Percentiles rank a stretch among this genome's conserved stretches.
These are phyloP conservation scores for Euphrasia arctica DNA, from an alignment of 305 asterid genomes.

Conservation along the genomic window DNA sequence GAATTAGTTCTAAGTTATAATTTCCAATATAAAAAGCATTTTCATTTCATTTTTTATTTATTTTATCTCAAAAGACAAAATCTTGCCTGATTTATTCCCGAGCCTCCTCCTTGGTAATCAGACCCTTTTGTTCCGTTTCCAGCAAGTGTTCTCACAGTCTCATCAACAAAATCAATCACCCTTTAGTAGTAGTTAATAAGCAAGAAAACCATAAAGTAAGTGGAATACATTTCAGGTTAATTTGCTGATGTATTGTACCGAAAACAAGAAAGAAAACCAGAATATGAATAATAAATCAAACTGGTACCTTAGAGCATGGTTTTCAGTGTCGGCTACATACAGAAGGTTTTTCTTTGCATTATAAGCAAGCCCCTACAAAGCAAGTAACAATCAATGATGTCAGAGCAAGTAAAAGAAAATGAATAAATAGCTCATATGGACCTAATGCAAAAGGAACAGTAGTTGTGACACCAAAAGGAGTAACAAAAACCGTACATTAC, in stretches of 20 bases:
- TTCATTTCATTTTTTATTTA: constrained; percentile 7
- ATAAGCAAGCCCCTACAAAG: constrained; percentile 79
- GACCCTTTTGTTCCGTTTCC: constrained; percentile 98
- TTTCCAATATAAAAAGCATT: constrained; percentile 3
- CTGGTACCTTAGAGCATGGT: constrained; percentile 89
- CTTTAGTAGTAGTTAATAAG: constrained; percentile 34
- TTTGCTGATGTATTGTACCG: constrained; percentile 1
- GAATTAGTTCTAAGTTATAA: constrained; percentile 16
- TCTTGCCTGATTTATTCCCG: constrained; percentile 87
- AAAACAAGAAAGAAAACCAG: constrained; percentile 5
- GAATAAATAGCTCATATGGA: constrained; percentile 5
- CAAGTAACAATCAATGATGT: constrained; percentile 11
- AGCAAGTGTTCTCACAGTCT: constrained; percentile 79
- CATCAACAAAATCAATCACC: constrained; percentile 87
- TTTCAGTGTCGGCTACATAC: constrained; percentile 96
- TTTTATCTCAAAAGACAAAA: constrained; percentile 10
- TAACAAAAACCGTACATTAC: constrained; percentile 31
- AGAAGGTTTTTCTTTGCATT: constrained; percentile 78
- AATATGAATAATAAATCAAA: constrained; percentile 5
- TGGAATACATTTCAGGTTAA: constrained; percentile 9
- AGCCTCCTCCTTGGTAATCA: constrained; percentile 89
- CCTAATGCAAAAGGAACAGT: constrained; percentile 20
- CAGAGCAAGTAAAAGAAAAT: constrained; percentile 14
- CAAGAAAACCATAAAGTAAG: constrained; percentile 9
- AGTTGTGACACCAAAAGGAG: not conserved